phyloP scores from a whole-genome alignment of 768 basidiomycete genomes.

The Xerocomellus intermedius region DNA sequence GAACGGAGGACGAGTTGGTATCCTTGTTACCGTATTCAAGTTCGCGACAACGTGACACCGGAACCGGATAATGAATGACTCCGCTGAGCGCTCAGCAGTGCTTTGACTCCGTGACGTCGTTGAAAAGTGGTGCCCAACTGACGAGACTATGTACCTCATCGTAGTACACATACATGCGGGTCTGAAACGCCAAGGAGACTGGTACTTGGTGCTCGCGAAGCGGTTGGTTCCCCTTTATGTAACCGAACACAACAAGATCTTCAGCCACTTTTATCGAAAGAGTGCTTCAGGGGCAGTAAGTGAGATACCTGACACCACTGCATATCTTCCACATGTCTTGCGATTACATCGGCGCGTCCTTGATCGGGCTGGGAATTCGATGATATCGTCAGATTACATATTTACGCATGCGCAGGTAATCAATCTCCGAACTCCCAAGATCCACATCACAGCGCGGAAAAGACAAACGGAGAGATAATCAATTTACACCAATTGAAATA shows the following conservation, averaged over 20 bases:
- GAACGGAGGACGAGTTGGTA: neutral
- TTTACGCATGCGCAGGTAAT: too few relatives aligned
- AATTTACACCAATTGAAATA: neutral
- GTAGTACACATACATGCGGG: neutral
- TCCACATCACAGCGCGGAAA: neutral
- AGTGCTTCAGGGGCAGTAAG: neutral
- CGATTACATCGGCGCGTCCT: neutral
- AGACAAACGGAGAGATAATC: neutral
- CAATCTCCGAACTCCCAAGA: too few relatives aligned
- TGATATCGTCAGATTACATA: too few relatives aligned
- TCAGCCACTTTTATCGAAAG: too few relatives aligned
- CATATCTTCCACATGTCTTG: neutral
- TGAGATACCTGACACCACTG: neutral
- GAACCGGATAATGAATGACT: neutral
- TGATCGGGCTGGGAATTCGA: too few relatives aligned
- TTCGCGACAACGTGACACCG: neutral
- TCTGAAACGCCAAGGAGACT: conserved; percentile 10
- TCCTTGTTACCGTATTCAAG: neutral
- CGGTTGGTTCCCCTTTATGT: neutral
- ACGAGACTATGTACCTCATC: neutral
- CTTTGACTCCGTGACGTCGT: neutral
- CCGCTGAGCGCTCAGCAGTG: neutral
- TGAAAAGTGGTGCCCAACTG: neutral
- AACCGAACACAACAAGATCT: neutral
- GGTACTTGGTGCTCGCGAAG: neutral